These are phyloP conservation scores for Yamadazyma akitaensis DNA, from an alignment of 805 yeast species.

Conservation along the genomic window DNA sequence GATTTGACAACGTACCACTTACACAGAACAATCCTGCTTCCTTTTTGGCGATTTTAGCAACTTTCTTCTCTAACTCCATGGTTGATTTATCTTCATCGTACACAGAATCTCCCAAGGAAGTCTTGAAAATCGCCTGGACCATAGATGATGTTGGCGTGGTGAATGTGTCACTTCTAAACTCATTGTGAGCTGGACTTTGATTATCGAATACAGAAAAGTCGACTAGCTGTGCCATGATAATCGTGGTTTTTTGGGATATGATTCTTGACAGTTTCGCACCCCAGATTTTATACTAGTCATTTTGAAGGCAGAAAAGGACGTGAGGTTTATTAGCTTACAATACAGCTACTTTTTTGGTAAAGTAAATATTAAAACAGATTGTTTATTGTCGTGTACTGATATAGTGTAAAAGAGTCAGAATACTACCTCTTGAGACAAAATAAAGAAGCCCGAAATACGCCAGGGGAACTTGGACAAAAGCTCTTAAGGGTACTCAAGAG, in stretches of 20 bases:
- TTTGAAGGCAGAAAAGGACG: no score
- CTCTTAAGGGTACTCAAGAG: no score
- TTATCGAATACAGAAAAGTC: background rate
- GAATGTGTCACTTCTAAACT: conserved; percentile 72
- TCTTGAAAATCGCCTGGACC: conserved; percentile 50
- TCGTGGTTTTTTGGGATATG: background rate
- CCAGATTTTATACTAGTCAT: no score
- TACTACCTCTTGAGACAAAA: no score
- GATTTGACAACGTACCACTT: conserved; percentile 90
- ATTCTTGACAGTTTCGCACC: no score
- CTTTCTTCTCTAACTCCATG: conserved; percentile 54
- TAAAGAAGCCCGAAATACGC: no score
- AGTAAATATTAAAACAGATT: no score
- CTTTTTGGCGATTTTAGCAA: conserved; percentile 71
- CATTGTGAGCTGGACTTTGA: conserved; percentile 31
- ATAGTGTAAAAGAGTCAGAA: no score
- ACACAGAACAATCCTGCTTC: conserved; percentile 80
- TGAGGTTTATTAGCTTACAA: no score
- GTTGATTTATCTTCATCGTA: conserved; percentile 80
- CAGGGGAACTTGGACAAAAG: no score
- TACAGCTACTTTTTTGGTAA: no score
- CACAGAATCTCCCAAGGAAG: conserved; percentile 84
- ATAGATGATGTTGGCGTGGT: conserved; percentile 79
- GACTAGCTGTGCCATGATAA: background rate
- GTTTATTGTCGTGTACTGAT: no score